Evolutionary conservation across 2,329 filamentous ascomycete species (phyloP), one percentile per base, ranked within the genome.

Genomic region (Colletotrichum sidae): DNA sequence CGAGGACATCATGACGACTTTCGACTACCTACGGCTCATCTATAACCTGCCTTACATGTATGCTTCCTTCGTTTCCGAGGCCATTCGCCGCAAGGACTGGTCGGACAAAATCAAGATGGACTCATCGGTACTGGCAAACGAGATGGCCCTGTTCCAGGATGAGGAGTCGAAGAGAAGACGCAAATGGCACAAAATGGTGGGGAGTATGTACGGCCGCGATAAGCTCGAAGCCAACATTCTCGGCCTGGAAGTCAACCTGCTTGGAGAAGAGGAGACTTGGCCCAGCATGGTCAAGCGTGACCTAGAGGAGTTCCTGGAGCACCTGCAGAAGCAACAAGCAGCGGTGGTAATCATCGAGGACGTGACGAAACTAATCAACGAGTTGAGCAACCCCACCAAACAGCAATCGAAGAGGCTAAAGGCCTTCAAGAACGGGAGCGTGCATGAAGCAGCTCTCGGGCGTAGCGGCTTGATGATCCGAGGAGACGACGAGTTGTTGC

Each of bases 341-440:
- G 89, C 95, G 62, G 81, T 88, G 6, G 82, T 83, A 2, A 82
- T 94, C 65, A 81, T 93, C 1, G 84, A 89, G 10, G 92, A 97
- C 55, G 84, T 98, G 39, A 81, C 84, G 4, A 92, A 93, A 72
- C 86, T 94, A 15, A 86, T 96, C 65, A 89, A 90, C 67, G 94
- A 97, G 58, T 83, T 98, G 12, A 90, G 90, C 74, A 88, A 86
- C 60, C 94, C 95, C 3, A 96, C 93, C 0, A 93, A 91, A 71
- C 93, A 96, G 75, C 94, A 97, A 74, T 88, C 90, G 67, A 94
- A 93, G 77, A 88, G 93, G 62, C 88, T 96, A 7, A 97, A 95
- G 76, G 94, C 93, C 6, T 98, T 99, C 82, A 97, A 97, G 75
- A 96, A 96, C 74, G 96, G 96, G 13, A 98, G 96, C 74, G 87